Conservation (phyloP, 169 alveolate genomes). For the Plasmodium billcollinsi region DNA sequence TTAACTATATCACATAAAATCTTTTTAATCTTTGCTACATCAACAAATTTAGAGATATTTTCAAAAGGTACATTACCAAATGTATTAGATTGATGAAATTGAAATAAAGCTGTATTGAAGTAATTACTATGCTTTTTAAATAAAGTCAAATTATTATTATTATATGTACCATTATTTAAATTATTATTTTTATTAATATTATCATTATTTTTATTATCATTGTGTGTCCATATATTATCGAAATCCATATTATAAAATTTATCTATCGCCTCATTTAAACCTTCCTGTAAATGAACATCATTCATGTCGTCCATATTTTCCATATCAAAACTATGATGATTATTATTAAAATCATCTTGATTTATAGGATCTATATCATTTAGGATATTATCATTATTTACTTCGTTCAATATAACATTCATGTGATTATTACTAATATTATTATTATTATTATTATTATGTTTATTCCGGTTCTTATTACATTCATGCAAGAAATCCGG, state of each 20-base stretch:
- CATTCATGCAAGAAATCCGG: not conserved
- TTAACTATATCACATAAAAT: constrained; percentile 57
- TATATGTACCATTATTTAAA: not conserved
- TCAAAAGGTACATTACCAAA: constrained; percentile 34
- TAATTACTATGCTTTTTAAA: constrained; percentile 38
- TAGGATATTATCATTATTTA: constrained; percentile 29
- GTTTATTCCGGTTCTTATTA: too few species aligned
- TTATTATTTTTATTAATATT: constrained; percentile 8
- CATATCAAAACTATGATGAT: constrained; percentile 16
- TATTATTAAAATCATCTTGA: constrained; percentile 14
- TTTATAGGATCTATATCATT: constrained; percentile 41
- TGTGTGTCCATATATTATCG: constrained; percentile 40
- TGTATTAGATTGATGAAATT: constrained; percentile 33
- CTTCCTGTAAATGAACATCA: constrained; percentile 49
- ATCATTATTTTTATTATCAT: constrained; percentile 15
- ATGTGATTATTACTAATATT: not conserved
- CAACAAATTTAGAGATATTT: constrained; percentile 63
- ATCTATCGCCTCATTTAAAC: constrained; percentile 61
- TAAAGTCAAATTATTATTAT: not conserved
- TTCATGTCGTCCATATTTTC: constrained; percentile 55
- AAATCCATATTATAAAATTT: constrained; percentile 71
- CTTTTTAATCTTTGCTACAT: constrained; percentile 56
- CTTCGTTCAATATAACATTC: constrained; percentile 57
- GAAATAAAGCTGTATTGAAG: constrained; percentile 31
- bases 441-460: not conserved